A percentile compares a stretch with the other conserved stretches of the same genome.
phyloP scores from a whole-genome alignment of 2,329 filamentous ascomycete genomes.

The Botrytis squamosa region DNA sequence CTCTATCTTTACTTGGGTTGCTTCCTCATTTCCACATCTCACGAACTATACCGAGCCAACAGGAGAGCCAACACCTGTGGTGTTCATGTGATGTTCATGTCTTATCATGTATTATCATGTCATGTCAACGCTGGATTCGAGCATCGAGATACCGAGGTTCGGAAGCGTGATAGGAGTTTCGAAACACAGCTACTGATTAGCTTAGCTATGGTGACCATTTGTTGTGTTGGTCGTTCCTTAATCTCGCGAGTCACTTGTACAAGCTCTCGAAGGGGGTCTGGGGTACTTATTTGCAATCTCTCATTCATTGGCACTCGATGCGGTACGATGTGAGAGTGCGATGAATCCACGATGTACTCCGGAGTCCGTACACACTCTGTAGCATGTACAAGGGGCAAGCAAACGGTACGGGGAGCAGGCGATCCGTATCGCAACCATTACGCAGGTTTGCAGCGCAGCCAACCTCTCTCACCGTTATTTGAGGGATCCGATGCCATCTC shows the following conservation, averaged over 20 bases:
- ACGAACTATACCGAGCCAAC: slow-evolving; percentile 9
- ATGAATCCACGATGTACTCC: neutral
- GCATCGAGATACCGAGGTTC: neutral
- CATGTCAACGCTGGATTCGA: slow-evolving; percentile 9
- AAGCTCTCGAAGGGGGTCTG: neutral
- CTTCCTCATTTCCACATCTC: neutral
- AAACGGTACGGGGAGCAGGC: slow-evolving; percentile 6
- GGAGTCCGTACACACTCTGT: neutral
- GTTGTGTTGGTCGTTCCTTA: slow-evolving; percentile 4
- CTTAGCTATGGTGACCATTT: neutral
- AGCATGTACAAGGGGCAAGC: neutral
- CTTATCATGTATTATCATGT: slow-evolving; percentile 7
- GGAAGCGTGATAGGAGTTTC: neutral
- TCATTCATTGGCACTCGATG: neutral
- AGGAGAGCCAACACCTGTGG: neutral
- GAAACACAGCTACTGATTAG: slow-evolving; percentile 1
- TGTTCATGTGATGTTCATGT: slow-evolving; percentile 7
- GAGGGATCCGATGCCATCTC: neutral
- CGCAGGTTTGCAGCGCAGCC: neutral
- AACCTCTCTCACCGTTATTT: slow-evolving; percentile 12
- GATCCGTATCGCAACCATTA: slow-evolving; percentile 3
- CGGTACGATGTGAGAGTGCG: neutral
- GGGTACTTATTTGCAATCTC: neutral
- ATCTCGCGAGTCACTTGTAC: neutral
- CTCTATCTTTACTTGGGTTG: neutral